Evolutionary conservation across 495 filamentous ascomycete species (phyloP).

Genomic region (Hyaloscypha variabilis): DNA sequence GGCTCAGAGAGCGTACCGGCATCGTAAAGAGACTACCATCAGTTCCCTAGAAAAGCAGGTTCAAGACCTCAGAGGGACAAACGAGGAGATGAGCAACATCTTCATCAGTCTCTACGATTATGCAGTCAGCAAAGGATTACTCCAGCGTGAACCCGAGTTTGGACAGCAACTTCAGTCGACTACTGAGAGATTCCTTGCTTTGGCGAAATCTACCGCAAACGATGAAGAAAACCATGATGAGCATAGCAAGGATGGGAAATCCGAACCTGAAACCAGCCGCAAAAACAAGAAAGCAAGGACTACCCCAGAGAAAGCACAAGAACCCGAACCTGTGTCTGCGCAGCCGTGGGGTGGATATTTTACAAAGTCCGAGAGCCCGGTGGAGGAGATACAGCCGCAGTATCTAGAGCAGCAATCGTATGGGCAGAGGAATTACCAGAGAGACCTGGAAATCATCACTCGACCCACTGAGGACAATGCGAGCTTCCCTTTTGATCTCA

Average conservation of each 20-base stretch:
- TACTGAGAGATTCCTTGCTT: constrained; percentile 46
- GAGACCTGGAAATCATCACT: constrained; percentile 32
- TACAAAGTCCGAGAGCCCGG: constrained; percentile 14
- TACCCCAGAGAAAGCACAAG: constrained; percentile 13
- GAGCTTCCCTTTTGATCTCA: constrained; percentile 34
- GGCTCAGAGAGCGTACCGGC: constrained; percentile 82
- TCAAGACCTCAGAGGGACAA: constrained; percentile 61
- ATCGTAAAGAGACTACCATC: constrained; percentile 82
- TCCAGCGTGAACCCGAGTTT: constrained; percentile 54
- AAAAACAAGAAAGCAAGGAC: constrained; percentile 7
- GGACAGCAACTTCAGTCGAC: constrained; percentile 46
- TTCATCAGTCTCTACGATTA: constrained; percentile 73
- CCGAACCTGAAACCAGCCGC: constrained; percentile 7
- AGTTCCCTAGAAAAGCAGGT: constrained; percentile 70
- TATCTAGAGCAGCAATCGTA: constrained; percentile 11
- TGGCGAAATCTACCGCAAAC: constrained; percentile 41
- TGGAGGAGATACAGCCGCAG: constrained; percentile 21
- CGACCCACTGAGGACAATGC: constrained; percentile 33
- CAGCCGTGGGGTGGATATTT: constrained; percentile 20
- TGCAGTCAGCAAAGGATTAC: constrained; percentile 48
- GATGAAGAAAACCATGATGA: constrained; percentile 39
- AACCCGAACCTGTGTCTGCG: constrained; percentile 3
- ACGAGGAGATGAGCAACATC: constrained; percentile 73
- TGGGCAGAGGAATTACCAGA: constrained; percentile 12
- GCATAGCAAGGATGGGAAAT: constrained; percentile 15